phyloP scores from a whole-genome alignment of 2,329 filamentous ascomycete genomes.

The Epicoccum nigrum region DNA sequence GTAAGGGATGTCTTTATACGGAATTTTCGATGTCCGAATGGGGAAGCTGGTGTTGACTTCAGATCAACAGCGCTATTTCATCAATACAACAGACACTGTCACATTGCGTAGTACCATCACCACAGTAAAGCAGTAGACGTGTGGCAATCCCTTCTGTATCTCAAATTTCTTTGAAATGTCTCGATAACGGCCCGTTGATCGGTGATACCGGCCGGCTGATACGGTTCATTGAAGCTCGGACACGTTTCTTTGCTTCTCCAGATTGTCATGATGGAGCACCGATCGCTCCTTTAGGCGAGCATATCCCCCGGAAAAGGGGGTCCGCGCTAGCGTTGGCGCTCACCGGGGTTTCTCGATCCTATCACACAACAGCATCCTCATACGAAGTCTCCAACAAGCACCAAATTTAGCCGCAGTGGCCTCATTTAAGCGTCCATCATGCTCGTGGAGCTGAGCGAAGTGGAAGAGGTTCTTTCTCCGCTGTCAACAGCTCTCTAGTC shows the following conservation, averaged over 20 bases:
- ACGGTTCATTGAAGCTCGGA: neutral
- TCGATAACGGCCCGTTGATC: constrained; percentile 3
- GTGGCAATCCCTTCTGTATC: neutral
- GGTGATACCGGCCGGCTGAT: neutral
- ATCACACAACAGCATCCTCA: constrained; percentile 3
- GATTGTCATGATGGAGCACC: neutral
- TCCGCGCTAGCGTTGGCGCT: constrained; percentile 5
- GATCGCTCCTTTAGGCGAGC: constrained; percentile 1
- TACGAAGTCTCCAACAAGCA: neutral
- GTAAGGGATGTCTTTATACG: neutral
- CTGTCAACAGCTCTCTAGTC: neutral
- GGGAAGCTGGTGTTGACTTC: neutral
- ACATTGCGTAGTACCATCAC: too few species aligned
- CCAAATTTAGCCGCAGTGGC: neutral
- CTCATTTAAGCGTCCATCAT: neutral
- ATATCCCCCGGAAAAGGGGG: constrained; percentile 5
- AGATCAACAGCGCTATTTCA: too few species aligned
- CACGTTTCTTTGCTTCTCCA: constrained; percentile 1
- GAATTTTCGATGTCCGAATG: neutral
- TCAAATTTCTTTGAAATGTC: neutral
- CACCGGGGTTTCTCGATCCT: constrained; percentile 6
- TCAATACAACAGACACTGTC: too few species aligned
- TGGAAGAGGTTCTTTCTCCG: neutral
- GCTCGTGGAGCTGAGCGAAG: neutral
- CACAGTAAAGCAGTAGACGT: too few species aligned